Base-by-base conservation (phyloP, 1,284 basidiomycete species). In the Melampsora americana region DNA sequence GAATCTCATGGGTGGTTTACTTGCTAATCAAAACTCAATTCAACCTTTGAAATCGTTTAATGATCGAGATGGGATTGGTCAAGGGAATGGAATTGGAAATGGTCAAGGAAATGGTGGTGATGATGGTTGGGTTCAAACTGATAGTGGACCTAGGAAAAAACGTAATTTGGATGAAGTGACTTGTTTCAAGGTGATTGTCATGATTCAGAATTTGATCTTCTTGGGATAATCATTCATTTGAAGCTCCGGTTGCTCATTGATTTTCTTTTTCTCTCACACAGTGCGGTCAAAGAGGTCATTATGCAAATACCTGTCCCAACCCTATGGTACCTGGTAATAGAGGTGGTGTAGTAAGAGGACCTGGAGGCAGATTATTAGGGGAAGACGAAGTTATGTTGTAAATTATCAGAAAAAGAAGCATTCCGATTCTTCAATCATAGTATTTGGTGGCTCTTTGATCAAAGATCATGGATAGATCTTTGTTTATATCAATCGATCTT, bases 281-380 rank as follows among this genome's bases (percentile, higher is more conserved):
- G 90, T 93, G 92, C 80, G 91, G 91, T 66, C 90, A 93, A 83
- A 90, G 90, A 80, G 93, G 93, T 0, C 93, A 96, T 82, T 95
- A 95, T 81, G 93, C 93, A n/a, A 95, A 95, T 82, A 89, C 91
- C 79, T 95, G 93, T 84, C 87, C 90, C 76, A 92, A 93, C 84
- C 85, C 90, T 77, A 91, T 91, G 82, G 88, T 91, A 44, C 91
- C 91, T 76, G 90, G 91, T 28, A 91, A 90, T 81, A 86, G 90
- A 64, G 90, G 90, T 77, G 90, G 90, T 18, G 83, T 87, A 5
- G 78, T 78, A 23, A 78, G 80, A 74, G 78, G 83, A 5, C 73
- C 73, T 14, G 73, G 73, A 20, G 73, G 73, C 4, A 50, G 73
- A 20, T 35, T 76, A 50, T 23, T 76, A 23, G 66, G 73, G 35